phyloP scores from a whole-genome alignment of 345 rosid species.

The Moricandia arvensis region DNA sequence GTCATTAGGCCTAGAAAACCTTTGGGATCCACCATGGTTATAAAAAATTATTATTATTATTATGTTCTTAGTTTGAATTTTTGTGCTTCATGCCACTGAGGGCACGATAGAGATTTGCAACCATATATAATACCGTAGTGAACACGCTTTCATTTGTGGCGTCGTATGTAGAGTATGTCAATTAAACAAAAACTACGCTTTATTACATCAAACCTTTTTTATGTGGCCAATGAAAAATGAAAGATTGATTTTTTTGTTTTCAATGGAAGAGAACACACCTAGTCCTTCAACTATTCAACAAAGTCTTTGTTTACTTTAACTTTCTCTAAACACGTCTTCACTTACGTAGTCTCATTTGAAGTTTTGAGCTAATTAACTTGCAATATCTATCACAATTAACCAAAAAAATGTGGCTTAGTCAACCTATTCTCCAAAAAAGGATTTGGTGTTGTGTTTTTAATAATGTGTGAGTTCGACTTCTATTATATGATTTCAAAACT shows the following conservation, averaged over 20 bases:
- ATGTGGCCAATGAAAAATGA: not conserved
- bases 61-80: conserved; percentile 3
- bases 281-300: not conserved
- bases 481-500: not conserved
- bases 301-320: not conserved
- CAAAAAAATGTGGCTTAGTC: not conserved
- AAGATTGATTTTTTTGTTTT: not conserved
- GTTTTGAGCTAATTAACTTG: not conserved
- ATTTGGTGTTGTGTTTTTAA: not conserved
- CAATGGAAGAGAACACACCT: not conserved
- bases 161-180: too few species aligned
- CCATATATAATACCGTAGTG: not conserved
- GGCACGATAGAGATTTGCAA: not conserved
- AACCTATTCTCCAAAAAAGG: not conserved
- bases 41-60: too few species aligned
- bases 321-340: not conserved
- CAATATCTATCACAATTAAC: not conserved
- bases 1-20: too few species aligned
- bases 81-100: not conserved
- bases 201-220: not conserved
- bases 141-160: not conserved
- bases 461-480: not conserved
- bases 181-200: not conserved
- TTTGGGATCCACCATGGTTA: too few species aligned
- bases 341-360: not conserved